Percentiles rank a stretch among this genome's conserved stretches.
Conservation (phyloP, 1,284 basidiomycete genomes). For the Gomphus sp. region DNA sequence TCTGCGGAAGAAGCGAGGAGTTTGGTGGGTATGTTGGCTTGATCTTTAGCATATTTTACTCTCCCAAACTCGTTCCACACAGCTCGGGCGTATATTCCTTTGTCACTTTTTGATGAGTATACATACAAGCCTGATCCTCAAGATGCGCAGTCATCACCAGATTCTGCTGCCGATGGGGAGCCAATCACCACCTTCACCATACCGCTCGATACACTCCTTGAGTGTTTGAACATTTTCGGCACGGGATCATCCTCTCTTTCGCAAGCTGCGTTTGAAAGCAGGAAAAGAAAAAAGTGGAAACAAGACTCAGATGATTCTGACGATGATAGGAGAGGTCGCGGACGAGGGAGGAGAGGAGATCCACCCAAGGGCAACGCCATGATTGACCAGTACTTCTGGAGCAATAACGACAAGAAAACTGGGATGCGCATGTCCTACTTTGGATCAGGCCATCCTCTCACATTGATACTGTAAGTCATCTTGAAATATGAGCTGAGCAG, state of each 20-base stretch:
- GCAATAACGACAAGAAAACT: constrained; percentile 47
- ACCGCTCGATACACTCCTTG: constrained; percentile 72
- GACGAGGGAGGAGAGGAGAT: constrained; percentile 16
- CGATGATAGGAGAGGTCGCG: constrained; percentile 22
- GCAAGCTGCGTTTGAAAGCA: constrained; percentile 19
- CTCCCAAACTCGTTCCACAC: constrained; percentile 1
- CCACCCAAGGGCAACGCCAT: constrained; percentile 7
- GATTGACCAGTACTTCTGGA: constrained; percentile 45
- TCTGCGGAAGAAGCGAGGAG: constrained; percentile 82
- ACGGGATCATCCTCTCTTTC: constrained; percentile 33
- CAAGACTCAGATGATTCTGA: constrained; percentile 42
- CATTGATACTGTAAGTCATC: constrained; percentile 64
- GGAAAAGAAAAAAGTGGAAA: constrained; percentile 37
- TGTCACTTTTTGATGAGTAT: constrained; percentile 74
- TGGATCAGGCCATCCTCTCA: constrained; percentile 73
- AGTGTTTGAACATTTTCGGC: constrained; percentile 89
- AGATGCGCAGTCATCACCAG: constrained; percentile 13
- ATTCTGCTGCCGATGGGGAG: constrained; percentile 24
- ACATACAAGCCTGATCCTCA: constrained; percentile 34
- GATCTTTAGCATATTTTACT: background rate
- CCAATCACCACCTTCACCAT: constrained; percentile 62
- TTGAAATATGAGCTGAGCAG: background rate
- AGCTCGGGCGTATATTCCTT: constrained; percentile 84
- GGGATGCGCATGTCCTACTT: constrained; percentile 80
- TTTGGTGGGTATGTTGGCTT: constrained; percentile 50